These are phyloP conservation scores for Cicer yamashitae DNA, from an alignment of 306 rosid genomes.

Conservation along the genomic window DNA sequence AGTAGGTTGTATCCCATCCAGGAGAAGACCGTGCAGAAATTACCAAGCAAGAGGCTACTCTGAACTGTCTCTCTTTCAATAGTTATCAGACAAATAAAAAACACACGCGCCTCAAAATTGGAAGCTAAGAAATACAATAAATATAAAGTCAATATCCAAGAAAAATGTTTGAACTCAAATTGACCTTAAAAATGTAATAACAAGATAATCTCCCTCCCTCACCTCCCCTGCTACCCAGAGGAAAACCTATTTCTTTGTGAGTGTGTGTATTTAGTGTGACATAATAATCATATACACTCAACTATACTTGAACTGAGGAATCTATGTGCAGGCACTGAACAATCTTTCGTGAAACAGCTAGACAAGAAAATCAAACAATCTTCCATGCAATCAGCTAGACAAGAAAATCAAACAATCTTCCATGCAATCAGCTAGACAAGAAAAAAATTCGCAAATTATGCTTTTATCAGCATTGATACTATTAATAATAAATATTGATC, in stretches of 20 bases:
- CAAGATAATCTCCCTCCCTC: background rate
- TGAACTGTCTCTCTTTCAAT: background rate
- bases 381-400: background rate
- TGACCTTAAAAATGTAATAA: background rate
- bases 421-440: too few relatives aligned
- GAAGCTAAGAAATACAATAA: background rate
- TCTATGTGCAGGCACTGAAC: background rate
- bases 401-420: background rate
- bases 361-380: conserved; percentile 5
- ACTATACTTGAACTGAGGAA: background rate
- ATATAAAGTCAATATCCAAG: background rate
- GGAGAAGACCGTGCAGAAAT: background rate
- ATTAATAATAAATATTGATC: conserved; percentile 8
- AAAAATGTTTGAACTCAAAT: background rate
- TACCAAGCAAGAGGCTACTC: background rate
- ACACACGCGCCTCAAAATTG: background rate
- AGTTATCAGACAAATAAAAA: background rate
- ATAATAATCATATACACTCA: conserved; percentile 13
- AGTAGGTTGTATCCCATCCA: background rate
- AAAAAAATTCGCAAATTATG: background rate
- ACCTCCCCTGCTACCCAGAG: background rate
- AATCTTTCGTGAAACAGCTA: conserved; percentile 4
- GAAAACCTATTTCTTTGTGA: background rate
- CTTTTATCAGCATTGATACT: background rate
- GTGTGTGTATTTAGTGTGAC: background rate